phyloP scores from a whole-genome alignment of 192 early-diverging fungal genomes.

The Dissophora globulifera region DNA sequence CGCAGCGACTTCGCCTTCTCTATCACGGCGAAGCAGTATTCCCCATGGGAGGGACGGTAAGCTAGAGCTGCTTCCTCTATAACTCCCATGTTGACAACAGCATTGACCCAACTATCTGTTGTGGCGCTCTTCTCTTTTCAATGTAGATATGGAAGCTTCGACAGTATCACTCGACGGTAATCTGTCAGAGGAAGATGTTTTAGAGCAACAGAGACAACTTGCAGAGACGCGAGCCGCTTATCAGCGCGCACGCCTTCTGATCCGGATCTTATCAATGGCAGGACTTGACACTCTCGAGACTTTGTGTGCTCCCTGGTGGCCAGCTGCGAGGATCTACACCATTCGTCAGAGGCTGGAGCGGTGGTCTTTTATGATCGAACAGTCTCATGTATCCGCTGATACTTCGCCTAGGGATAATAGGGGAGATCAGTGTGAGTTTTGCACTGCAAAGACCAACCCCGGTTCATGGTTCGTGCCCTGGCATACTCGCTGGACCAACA shows the following conservation, averaged over 20 bases:
- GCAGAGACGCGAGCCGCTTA: slow-evolving; percentile 18
- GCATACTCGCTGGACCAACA: slow-evolving; percentile 23
- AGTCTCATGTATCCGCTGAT: not conserved
- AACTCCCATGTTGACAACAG: too few species aligned
- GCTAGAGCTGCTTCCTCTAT: too few species aligned
- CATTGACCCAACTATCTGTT: too few species aligned
- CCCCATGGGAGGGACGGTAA: too few species aligned
- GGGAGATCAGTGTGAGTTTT: too few species aligned
- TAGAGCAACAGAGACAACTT: slow-evolving; percentile 17
- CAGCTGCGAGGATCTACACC: slow-evolving; percentile 26
- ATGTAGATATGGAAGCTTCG: too few species aligned
- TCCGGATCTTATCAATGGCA: slow-evolving; percentile 11
- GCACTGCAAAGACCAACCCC: not conserved
- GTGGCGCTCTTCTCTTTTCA: too few species aligned
- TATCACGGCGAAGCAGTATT: too few species aligned
- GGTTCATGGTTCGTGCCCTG: slow-evolving; percentile 3
- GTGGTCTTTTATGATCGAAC: slow-evolving; percentile 39
- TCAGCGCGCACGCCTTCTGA: slow-evolving; percentile 17
- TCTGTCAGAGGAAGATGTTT: not conserved
- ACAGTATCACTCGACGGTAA: too few species aligned
- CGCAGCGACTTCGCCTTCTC: too few species aligned
- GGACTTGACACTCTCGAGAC: slow-evolving; percentile 19
- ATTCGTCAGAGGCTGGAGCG: slow-evolving; percentile 32
- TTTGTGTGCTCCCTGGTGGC: slow-evolving; percentile 32
- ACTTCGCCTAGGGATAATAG: too few species aligned